Conservation (phyloP, 139 green algal species). For the Astrephomene gubernaculifera region DNA sequence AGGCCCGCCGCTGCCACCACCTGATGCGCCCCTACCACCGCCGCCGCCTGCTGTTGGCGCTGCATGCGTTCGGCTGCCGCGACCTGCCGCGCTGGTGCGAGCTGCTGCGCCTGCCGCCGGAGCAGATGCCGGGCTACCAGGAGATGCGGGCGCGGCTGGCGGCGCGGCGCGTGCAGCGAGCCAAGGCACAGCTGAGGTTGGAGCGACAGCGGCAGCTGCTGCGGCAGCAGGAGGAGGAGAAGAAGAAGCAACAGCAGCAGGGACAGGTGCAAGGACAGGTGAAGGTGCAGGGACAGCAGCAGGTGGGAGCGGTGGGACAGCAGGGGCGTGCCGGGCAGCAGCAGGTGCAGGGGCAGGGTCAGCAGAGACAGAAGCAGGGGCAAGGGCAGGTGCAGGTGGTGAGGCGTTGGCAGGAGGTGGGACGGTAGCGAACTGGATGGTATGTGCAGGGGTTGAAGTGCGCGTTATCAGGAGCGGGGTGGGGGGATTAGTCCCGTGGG, state of each 20-base stretch:
- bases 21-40: conserved; percentile 38
- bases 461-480: no score
- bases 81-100: conserved; percentile 6
- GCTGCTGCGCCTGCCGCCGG: neutral
- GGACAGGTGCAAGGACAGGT: neutral
- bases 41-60: conserved; percentile 21
- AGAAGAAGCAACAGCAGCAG: neutral
- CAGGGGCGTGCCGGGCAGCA: neutral
- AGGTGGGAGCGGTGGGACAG: neutral
- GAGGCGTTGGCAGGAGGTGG: no score
- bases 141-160: neutral
- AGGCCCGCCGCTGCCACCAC: neutral
- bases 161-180: neutral
- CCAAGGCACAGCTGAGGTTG: neutral
- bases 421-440: no score
- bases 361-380: neutral
- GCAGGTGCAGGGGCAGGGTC: neutral
- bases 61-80: conserved; percentile 2
- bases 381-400: neutral
- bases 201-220: neutral
- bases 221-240: neutral
- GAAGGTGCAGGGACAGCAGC: neutral
- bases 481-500: no score
- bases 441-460: no score
- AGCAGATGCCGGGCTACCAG: conserved; percentile 28